Conservation (phyloP, 805 yeast genomes). For the Hanseniaspora vineae region DNA sequence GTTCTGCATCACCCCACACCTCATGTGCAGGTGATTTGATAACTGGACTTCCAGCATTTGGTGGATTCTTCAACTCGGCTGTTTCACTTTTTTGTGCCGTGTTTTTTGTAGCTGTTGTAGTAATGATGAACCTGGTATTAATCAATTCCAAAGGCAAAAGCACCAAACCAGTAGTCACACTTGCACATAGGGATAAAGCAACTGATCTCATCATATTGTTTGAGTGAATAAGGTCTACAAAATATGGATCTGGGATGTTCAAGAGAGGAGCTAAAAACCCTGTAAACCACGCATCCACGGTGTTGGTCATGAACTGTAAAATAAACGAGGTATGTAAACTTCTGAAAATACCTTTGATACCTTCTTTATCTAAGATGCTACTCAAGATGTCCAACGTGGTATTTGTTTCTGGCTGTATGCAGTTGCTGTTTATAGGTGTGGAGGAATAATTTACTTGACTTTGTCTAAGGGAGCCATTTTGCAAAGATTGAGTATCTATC, state of each 20-base stretch:
- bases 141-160: conserved; percentile 75
- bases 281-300: conserved; percentile 84
- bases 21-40: too few species aligned
- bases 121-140: conserved; percentile 62
- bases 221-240: conserved; percentile 70
- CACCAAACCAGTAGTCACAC: conserved; percentile 56
- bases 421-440: neutral
- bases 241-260: conserved; percentile 79
- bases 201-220: conserved; percentile 63
- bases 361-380: conserved; percentile 54
- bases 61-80: too few species aligned
- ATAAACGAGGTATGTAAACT: conserved; percentile 73
- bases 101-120: conserved; percentile 17
- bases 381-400: conserved; percentile 57
- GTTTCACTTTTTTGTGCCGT: conserved; percentile 12
- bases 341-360: conserved; percentile 56
- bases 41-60: too few species aligned
- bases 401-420: conserved; percentile 44
- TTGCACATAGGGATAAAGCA: conserved; percentile 53
- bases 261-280: conserved; percentile 74
- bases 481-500: too few species aligned
- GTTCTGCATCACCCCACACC: too few species aligned
- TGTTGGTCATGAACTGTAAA: conserved; percentile 56
- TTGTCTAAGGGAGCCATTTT: too few species aligned
- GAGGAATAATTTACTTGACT: too few species aligned